Evolutionary conservation across 306 rosid species (phyloP), one percentile per base, ranked within the genome.

Genomic region (Fagus crenata): DNA sequence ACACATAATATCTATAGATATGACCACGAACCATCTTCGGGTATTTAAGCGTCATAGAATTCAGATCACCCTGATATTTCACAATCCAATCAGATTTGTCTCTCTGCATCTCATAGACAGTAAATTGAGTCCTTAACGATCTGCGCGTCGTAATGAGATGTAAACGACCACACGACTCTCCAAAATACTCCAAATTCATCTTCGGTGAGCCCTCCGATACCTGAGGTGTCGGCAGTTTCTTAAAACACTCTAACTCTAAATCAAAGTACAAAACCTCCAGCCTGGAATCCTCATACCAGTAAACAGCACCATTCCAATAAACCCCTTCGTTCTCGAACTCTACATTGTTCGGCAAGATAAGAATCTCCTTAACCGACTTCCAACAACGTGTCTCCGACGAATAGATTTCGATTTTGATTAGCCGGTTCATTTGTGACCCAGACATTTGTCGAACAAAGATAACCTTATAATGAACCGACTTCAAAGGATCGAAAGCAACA

Each of bases 401-500:
- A 43, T 72, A 82, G 4, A 67, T 55, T 17, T 82, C 78, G 7
- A 77, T 73, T 2, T 77, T 59, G 36, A 55, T 56, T 55, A 35
- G 67, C 4, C 49, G 43, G 35, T 11, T 0, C 5, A 12, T 28
- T 22, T 14, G 67, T 32, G 71, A 37, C n/a, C 31, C 18, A 63
- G 78, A 37, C 18, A 18, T 7, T 36, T 53, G 53, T 4, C 7
- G 14, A 58, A 77, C 67, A 31, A 63, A 77, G 55, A 77, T 4
- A 1, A 77, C 35, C 9, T 68, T 72, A 75, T 65, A 67, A 56
- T 43, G 22, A 43, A 61, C 28, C 14, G 85, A 77, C 11, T 39
- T 18, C 31, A 1, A 36, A 31, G 81, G 82, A 65, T 77, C 85
- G 56, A 77, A 77, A 43, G 75, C 78, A 70, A 82, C 13, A 58